Conservation (phyloP, 176 grass and related monocot species). For the Juncus inflexus region DNA sequence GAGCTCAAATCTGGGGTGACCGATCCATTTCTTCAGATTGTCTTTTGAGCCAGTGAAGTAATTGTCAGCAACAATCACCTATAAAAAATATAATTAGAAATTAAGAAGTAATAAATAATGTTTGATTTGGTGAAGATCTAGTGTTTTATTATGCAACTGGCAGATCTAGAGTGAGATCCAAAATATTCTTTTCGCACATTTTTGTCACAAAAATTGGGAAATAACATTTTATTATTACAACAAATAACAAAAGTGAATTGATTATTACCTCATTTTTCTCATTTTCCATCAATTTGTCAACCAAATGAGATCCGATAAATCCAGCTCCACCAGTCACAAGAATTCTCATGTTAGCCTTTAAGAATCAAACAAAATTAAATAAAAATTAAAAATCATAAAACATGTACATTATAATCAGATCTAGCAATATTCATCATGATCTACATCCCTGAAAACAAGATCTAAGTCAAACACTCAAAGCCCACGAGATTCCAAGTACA, state of each 20-base stretch:
- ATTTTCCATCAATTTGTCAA: slow-evolving; percentile 99
- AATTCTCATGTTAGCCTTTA: slow-evolving; percentile 89
- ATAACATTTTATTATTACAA: background rate
- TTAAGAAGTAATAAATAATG: slow-evolving; percentile 10
- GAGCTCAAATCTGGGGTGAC: slow-evolving; percentile 99
- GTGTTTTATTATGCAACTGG: background rate
- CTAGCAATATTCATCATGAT: slow-evolving; percentile 12
- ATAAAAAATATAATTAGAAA: slow-evolving; percentile 21
- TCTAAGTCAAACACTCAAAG: background rate
- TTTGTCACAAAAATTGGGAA: slow-evolving; percentile 4
- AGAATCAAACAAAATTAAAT: background rate
- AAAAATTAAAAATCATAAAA: background rate
- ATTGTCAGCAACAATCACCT: slow-evolving; percentile 98
- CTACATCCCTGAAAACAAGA: slow-evolving; percentile 5
- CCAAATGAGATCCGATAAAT: slow-evolving; percentile 97
- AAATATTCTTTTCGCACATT: slow-evolving; percentile 1
- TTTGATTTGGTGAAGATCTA: background rate
- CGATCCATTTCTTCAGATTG: slow-evolving; percentile 98
- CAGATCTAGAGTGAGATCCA: background rate
- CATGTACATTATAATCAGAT: slow-evolving; percentile 7
- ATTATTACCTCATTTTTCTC: slow-evolving; percentile 91
- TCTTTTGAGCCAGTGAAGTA: slow-evolving; percentile 99
- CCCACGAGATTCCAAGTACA: background rate
- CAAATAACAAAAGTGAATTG: slow-evolving; percentile 5
- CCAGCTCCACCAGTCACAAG: slow-evolving; percentile 95